A percentile compares a stretch with the other conserved stretches of the same genome.
Evolutionary conservation across 345 rosid species (phyloP).

Genomic region (Hevea brasiliensis): DNA sequence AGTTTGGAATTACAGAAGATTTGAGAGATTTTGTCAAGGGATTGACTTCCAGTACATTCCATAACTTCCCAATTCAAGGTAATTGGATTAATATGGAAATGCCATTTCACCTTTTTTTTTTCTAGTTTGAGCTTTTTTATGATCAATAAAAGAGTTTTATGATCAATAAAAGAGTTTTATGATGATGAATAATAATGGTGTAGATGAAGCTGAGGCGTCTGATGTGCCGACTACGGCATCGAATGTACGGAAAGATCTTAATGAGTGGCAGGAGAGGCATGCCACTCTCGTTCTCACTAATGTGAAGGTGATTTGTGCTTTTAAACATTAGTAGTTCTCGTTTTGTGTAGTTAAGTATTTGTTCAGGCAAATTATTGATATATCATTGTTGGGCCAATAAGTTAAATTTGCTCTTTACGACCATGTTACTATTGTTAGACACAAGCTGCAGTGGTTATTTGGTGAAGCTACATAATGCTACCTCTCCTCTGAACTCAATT

Average conservation of each 20-base stretch:
- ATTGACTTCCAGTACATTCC: conserved; percentile 69
- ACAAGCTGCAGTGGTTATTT: neutral
- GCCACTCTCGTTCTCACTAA: conserved; percentile 88
- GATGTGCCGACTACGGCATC: conserved; percentile 45
- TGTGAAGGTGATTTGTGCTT: conserved; percentile 62
- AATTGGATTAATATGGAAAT: neutral
- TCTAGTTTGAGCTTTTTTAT: neutral
- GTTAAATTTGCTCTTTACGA: neutral
- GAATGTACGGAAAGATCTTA: conserved; percentile 85
- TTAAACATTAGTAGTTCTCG: neutral
- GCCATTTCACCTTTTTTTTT: neutral
- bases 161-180: conserved; percentile 2
- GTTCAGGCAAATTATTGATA: neutral
- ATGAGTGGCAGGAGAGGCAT: conserved; percentile 95
- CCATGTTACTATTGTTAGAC: neutral
- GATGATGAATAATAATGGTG: conserved; percentile 27
- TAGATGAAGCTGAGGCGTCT: conserved; percentile 49
- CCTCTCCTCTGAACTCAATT: neutral
- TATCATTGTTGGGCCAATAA: neutral
- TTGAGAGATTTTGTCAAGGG: conserved; percentile 80
- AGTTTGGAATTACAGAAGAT: conserved; percentile 84
- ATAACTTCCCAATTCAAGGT: conserved; percentile 79
- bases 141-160: neutral
- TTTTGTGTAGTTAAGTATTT: neutral
- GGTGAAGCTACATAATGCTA: neutral